These are phyloP conservation scores for Hymenotorrendiella dingleyae DNA, from an alignment of 2,329 filamentous ascomycete genomes.

Conservation along the genomic window DNA sequence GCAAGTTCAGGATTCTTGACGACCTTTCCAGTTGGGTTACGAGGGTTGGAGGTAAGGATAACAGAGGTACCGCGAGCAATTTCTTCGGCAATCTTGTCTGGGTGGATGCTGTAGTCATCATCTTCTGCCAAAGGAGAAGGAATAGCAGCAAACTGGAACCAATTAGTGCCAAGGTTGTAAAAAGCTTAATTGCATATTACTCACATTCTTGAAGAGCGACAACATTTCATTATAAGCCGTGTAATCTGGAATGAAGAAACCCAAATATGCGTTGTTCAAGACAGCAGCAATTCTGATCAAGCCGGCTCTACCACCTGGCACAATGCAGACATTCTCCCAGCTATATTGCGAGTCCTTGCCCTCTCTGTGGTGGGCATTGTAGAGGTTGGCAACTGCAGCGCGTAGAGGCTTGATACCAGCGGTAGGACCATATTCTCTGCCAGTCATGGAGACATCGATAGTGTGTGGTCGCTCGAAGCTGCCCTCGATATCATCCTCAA, in stretches of 20 bases:
- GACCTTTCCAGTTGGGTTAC: slow-evolving; percentile 89
- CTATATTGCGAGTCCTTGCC: slow-evolving; percentile 87
- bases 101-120: slow-evolving; percentile 89
- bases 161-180: too few relatives aligned
- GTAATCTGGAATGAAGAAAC: slow-evolving; percentile 93
- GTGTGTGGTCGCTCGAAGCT: slow-evolving; percentile 76
- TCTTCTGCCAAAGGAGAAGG: slow-evolving; percentile 78
- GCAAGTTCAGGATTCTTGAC: slow-evolving; percentile 78
- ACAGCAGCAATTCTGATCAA: slow-evolving; percentile 93
- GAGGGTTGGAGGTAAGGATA: slow-evolving; percentile 89
- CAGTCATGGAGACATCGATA: slow-evolving; percentile 72
- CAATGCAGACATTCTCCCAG: slow-evolving; percentile 96
- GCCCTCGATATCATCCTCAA: slow-evolving; percentile 85
- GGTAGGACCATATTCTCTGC: slow-evolving; percentile 87
- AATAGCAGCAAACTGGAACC: slow-evolving; percentile 68
- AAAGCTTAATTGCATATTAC: too few relatives aligned
- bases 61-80: slow-evolving; percentile 81
- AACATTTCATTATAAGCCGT: slow-evolving; percentile 98
- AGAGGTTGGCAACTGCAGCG: slow-evolving; percentile 82
- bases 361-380: slow-evolving; percentile 87
- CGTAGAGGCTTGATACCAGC: slow-evolving; percentile 88
- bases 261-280: slow-evolving; percentile 83
- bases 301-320: slow-evolving; percentile 86
- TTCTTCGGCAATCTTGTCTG: slow-evolving; percentile 87
- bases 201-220: slow-evolving; percentile 81